Conservation (phyloP, 257 asterid genomes). For the Anisodus acutangulus region DNA sequence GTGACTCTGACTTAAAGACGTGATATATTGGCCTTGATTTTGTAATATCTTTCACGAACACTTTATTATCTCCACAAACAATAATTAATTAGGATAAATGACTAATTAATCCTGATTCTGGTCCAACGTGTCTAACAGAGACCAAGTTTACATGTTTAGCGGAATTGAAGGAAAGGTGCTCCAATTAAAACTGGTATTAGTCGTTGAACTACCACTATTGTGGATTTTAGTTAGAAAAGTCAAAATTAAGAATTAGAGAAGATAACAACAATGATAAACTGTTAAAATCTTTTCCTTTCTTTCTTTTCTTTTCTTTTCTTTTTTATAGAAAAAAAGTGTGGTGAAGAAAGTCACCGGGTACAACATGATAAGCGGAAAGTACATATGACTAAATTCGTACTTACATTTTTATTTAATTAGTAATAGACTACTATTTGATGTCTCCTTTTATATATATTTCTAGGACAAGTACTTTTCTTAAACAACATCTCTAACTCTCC, state of each 20-base stretch:
- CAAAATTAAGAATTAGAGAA: background rate
- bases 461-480: no score
- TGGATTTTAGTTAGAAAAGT: background rate
- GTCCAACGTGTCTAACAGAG: background rate
- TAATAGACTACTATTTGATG: no score
- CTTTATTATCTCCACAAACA: background rate
- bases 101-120: background rate
- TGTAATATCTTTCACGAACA: background rate
- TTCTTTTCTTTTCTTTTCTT: no score
- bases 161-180: conserved; percentile 17
- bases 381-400: no score
- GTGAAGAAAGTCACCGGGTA: no score
- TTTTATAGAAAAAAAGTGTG: no score
- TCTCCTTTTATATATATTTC: no score
- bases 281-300: no score
- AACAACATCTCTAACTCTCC: no score
- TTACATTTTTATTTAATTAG: no score
- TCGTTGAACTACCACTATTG: background rate
- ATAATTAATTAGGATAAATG: background rate
- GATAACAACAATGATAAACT: background rate
- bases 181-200: conserved; percentile 7
- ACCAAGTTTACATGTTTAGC: background rate
- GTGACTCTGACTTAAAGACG: background rate
- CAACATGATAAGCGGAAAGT: no score
- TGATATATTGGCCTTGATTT: background rate